Evolutionary conservation across 768 basidiomycete species (phyloP), one percentile per base, ranked within the genome.

Genomic region (Termitomyces sp.): DNA sequence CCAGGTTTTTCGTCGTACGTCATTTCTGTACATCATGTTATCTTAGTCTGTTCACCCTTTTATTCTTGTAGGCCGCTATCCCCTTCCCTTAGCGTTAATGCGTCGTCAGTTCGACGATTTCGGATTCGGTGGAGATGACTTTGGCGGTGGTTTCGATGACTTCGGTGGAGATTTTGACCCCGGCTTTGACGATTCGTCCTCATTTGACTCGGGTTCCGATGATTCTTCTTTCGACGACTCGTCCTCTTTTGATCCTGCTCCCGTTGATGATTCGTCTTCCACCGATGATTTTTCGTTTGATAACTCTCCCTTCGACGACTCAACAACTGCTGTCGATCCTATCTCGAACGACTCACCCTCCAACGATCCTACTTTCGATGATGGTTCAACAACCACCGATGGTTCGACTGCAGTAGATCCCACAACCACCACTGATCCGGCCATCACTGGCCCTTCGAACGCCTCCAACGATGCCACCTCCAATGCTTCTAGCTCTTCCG

Each of bases 71-170:
- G 48, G 43, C 16, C 43, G 40, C 27, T 43, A 37, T 45, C 44
- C 44, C 27, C 49, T 45, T 10, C 47, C 48, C 22, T 18, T 45
- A 24, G 26, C 44, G n/a, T 14, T 45, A 27, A 57, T 44, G 13
- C 47, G 55, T 14, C 57, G 57, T 47, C 57, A 58, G 33, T 53
- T 53, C 26, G 57, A 58, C 27, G 49, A 50, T 43, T 46, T 57
- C 16, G 56, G 56, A 1, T 57, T 57, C 42, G 56, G 50, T 46
- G 56, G 34, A 2, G 54, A 56, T 22, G 39, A 50, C 39, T 55
- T 55, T 20, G 54, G 54, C 16, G 54, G 54, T 10, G 53, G 53
- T 9, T 48, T 34, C n/a, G 56, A 57, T 30, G 39, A 42, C 50
- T 51, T 43, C 47, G 33, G 47, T 16, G 24, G 55, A 36, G 49